Base-by-base conservation (phyloP, 2,329 filamentous ascomycete genomes). In the Colletotrichum godetiae region DNA sequence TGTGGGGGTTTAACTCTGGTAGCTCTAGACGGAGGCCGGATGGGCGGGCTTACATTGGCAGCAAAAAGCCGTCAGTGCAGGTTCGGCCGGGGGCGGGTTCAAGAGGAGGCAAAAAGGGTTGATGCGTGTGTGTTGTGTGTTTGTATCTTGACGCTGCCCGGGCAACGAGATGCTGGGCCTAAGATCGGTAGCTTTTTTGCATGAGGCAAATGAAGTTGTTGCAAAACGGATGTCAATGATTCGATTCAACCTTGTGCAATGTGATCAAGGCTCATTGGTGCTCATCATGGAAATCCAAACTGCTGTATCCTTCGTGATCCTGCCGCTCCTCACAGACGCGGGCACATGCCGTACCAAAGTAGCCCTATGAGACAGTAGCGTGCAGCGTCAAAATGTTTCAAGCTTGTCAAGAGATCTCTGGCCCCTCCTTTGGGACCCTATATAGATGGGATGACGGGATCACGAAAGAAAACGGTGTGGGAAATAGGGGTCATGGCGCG, bases 1-100 rank as follows among this genome's bases (percentile, higher is more conserved):
- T 22, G 24, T 27, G 29, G 33, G 31, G 62, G 19, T n/a, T 69
- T 69, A 59, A 67, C 70, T 73, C 70, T 73, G 70, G 68, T 22
- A 60, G 68, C 68, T 65, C 24, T n/a, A 49, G 24, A 56, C 29
- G 49, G 24, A 58, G 42, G 42, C 42, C 42, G 42, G 42, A n/a
- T 49, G 42, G 42, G n/a, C 42, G 8, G 19, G 42, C 42, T 49
- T 49, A 42, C 42, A 49, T 49, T n/a, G 42, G n/a, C 15, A 49
- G 42, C 15, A 49, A 49, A 49, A n/a, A 19, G 42, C 42, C 10
- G 42, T 49, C 19, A 49, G 19, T 49, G 42, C 42, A 19, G 35
- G 35, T 37, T 4, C 35, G 35, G 35, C 27, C 27, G 10, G 35
- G 31, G 8, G 31, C 4, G 8, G 12, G 35, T 27, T 27, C 42